Percentiles rank a stretch among this genome's conserved stretches.
These are phyloP conservation scores for Stylosanthes scabra DNA, from an alignment of 331 rosid species.

Conservation along the genomic window DNA sequence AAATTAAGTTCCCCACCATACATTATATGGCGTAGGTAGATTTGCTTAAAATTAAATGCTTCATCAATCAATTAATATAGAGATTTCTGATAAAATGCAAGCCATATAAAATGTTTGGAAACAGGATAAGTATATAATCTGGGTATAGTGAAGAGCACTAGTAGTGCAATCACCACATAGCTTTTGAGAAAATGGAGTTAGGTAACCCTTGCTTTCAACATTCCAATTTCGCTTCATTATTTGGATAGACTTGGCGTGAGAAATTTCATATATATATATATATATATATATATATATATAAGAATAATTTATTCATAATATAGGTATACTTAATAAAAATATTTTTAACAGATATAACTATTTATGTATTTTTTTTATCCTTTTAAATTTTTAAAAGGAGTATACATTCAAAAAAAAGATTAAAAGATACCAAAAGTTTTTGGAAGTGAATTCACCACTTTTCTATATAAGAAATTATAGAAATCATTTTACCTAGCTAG, in stretches of 20 bases:
- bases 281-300: neutral
- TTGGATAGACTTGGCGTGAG: conserved; percentile 2
- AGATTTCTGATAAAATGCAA: conserved; percentile 27
- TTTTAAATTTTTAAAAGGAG: too few relatives aligned
- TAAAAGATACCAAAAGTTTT: too few relatives aligned
- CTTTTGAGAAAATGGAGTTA: conserved; percentile 37
- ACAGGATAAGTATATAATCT: conserved; percentile 33
- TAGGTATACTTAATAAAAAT: too few relatives aligned
- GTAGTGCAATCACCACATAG: conserved; percentile 23
- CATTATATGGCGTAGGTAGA: conserved; percentile 8
- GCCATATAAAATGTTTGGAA: conserved; percentile 15
- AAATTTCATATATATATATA: neutral
- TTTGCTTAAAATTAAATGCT: conserved; percentile 27
- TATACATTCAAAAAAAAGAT: too few relatives aligned
- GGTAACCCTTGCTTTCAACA: conserved; percentile 31
- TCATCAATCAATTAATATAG: neutral
- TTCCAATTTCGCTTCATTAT: conserved; percentile 24
- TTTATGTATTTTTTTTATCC: too few relatives aligned
- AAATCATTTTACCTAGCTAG: too few relatives aligned
- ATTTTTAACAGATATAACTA: too few relatives aligned
- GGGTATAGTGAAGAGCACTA: neutral
- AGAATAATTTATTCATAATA: too few relatives aligned
- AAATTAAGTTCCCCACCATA: conserved; percentile 10
- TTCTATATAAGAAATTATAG: too few relatives aligned
- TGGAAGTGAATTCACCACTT: too few relatives aligned